phyloP scores from a whole-genome alignment of 2,329 filamentous ascomycete species.

The Penicillium freii region DNA sequence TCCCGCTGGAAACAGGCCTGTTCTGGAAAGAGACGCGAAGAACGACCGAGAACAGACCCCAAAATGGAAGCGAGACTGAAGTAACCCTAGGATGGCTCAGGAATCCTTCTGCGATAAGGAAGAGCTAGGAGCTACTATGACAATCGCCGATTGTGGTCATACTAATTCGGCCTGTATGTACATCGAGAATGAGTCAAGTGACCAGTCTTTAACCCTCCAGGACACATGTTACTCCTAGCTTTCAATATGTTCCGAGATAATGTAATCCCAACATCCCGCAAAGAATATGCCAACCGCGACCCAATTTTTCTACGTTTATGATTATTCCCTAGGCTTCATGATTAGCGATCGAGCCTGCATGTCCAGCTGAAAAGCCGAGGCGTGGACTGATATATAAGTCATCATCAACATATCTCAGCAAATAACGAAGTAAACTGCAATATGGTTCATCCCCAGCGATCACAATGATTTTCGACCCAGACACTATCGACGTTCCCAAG shows the following conservation, averaged over 20 bases:
- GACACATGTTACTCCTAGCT: background rate
- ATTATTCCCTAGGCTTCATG: background rate
- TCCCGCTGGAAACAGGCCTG: background rate
- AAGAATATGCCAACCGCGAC: background rate
- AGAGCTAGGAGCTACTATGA: background rate
- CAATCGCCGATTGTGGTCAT: background rate
- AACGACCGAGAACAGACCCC: background rate
- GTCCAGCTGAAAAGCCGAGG: background rate
- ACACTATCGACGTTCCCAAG: conserved; percentile 20
- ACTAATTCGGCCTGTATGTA: background rate
- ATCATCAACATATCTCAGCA: too few relatives aligned
- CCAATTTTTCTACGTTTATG: background rate
- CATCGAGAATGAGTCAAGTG: background rate
- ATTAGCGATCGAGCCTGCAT: background rate
- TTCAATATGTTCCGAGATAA: conserved; percentile 2
- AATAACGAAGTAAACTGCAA: background rate
- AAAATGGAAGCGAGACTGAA: background rate
- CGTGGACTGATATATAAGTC: background rate
- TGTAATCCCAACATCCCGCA: background rate
- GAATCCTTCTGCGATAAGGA: background rate
- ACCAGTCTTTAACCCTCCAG: background rate
- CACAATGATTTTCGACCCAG: conserved; percentile 6
- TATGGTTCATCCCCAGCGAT: background rate
- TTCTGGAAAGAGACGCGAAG: background rate
- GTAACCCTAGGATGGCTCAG: too few relatives aligned